Conservation (phyloP, 768 basidiomycete genomes). For the Mycena capillaripes region DNA sequence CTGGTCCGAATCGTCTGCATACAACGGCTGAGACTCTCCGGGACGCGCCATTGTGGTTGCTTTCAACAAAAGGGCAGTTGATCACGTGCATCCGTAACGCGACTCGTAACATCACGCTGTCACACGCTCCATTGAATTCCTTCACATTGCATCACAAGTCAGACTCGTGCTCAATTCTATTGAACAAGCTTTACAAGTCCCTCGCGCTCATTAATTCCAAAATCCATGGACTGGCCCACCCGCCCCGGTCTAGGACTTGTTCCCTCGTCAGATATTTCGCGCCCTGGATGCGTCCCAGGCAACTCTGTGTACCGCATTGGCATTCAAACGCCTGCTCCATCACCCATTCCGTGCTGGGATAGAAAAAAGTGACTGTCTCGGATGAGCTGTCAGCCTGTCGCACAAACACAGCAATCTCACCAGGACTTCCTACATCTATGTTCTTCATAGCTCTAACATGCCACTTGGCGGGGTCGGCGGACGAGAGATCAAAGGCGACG, state of each 20-base stretch:
- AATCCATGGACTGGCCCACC: conserved; percentile 62
- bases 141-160: no score
- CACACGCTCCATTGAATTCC: neutral
- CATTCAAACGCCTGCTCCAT: conserved; percentile 71
- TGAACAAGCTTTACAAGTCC: neutral
- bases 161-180: neutral
- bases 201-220: conserved; percentile 33
- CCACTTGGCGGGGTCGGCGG: conserved; percentile 59
- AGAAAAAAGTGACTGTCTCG: conserved; percentile 67
- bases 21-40: conserved; percentile 49
- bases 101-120: neutral
- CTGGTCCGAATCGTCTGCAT: conserved; percentile 54
- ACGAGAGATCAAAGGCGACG: conserved; percentile 66
- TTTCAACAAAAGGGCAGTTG: conserved; percentile 7
- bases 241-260: conserved; percentile 49
- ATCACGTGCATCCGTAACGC: conserved; percentile 16
- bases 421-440: conserved; percentile 51
- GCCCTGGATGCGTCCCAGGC: conserved; percentile 60
- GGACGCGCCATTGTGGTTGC: conserved; percentile 38
- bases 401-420: conserved; percentile 47
- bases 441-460: conserved; percentile 59
- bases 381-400: conserved; percentile 11
- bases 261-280: conserved; percentile 57
- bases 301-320: conserved; percentile 50
- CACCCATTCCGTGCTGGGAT: conserved; percentile 79